These are phyloP conservation scores for Pichia cabralensis DNA, from an alignment of 805 yeast genomes.

Conservation along the genomic window DNA sequence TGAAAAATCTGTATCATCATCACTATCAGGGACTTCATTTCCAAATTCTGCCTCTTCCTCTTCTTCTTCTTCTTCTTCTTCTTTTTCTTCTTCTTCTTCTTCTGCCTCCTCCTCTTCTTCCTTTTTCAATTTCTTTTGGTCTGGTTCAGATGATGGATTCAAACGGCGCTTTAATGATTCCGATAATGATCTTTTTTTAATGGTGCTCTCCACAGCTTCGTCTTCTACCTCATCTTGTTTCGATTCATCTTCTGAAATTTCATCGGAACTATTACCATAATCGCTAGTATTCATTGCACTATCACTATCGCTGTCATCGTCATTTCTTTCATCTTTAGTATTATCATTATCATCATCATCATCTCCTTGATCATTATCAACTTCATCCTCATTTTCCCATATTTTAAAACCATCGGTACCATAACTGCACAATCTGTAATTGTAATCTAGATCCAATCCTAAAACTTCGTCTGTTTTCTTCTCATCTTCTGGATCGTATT, in stretches of 20 bases:
- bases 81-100: not conserved
- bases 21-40: slow-evolving; percentile 10
- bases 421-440: slow-evolving; percentile 69
- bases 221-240: not conserved
- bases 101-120: not conserved
- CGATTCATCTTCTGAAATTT: slow-evolving; percentile 4
- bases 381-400: slow-evolving; percentile 42
- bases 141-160: not conserved
- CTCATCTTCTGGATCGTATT: slow-evolving; percentile 61
- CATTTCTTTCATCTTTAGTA: slow-evolving; percentile 10
- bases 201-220: not conserved
- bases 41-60: not conserved
- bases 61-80: slow-evolving; percentile 2
- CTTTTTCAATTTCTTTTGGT: too few species aligned
- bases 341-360: slow-evolving; percentile 19
- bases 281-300: slow-evolving; percentile 5
- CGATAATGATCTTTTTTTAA: slow-evolving; percentile 1
- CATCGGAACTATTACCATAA: slow-evolving; percentile 4
- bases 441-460: slow-evolving; percentile 66
- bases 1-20: slow-evolving; percentile 11
- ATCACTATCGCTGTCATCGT: slow-evolving; percentile 8
- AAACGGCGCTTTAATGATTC: slow-evolving; percentile 7
- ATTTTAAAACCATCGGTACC: slow-evolving; percentile 76
- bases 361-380: slow-evolving; percentile 19
- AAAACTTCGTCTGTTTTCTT: slow-evolving; percentile 65